Percentiles rank a stretch among this genome's conserved stretches.
Conservation (phyloP, 768 basidiomycete genomes). For the Clavulina sp. region DNA sequence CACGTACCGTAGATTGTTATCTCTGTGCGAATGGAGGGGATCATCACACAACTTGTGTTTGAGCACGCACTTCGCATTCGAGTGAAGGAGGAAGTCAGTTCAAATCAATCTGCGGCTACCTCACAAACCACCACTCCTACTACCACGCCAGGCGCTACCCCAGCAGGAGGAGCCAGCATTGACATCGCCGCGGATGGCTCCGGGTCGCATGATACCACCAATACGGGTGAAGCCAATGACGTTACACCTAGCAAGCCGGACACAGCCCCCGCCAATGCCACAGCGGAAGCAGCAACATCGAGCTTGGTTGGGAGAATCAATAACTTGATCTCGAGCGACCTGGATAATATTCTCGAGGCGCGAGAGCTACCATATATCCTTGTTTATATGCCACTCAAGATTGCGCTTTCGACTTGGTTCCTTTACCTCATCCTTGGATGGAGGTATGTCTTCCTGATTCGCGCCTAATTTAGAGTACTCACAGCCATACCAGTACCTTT, state of each 20-base stretch:
- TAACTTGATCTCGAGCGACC: slow-evolving; percentile 54
- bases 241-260: background rate
- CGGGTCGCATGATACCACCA: background rate
- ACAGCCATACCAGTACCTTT: slow-evolving; percentile 28
- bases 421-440: slow-evolving; percentile 32
- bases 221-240: slow-evolving; percentile 12
- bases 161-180: background rate
- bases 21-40: slow-evolving; percentile 31
- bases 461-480: too few species aligned
- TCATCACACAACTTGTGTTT: slow-evolving; percentile 53
- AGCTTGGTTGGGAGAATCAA: slow-evolving; percentile 66
- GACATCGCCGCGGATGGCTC: background rate
- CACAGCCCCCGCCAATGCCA: background rate
- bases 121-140: slow-evolving; percentile 12
- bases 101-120: slow-evolving; percentile 3
- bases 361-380: slow-evolving; percentile 20
- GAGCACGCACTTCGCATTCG: slow-evolving; percentile 66
- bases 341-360: slow-evolving; percentile 24
- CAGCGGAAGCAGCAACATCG: slow-evolving; percentile 23
- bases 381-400: slow-evolving; percentile 25
- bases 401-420: slow-evolving; percentile 24
- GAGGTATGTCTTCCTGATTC: slow-evolving; percentile 13
- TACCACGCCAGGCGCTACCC: slow-evolving; percentile 6
- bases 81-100: slow-evolving; percentile 15
- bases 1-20: slow-evolving; percentile 21